Conservation (phyloP, 2,329 filamentous ascomycete genomes). For the Orbilia javanica region DNA sequence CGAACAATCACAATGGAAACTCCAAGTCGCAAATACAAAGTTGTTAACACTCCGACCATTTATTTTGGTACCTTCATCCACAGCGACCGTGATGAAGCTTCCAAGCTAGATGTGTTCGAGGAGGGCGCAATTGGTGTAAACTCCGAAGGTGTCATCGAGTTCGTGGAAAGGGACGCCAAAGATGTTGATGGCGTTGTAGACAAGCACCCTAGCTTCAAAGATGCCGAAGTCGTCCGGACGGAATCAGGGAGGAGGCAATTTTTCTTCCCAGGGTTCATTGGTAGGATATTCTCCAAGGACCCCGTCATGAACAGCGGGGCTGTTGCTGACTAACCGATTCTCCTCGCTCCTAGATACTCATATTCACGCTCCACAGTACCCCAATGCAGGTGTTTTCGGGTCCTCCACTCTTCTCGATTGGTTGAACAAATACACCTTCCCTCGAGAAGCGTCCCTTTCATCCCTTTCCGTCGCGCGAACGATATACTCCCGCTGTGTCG, state of each 20-base stretch:
- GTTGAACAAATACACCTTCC: slow-evolving; percentile 95
- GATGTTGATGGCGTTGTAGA: slow-evolving; percentile 61
- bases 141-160: slow-evolving; percentile 69
- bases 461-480: slow-evolving; percentile 73
- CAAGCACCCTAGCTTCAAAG: slow-evolving; percentile 35
- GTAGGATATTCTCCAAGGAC: slow-evolving; percentile 62
- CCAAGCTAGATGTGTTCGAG: slow-evolving; percentile 68
- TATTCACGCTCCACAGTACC: slow-evolving; percentile 93
- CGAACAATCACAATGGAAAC: slow-evolving; percentile 32
- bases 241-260: slow-evolving; percentile 66
- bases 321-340: neutral
- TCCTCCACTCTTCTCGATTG: slow-evolving; percentile 92
- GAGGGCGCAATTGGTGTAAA: slow-evolving; percentile 63
- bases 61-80: slow-evolving; percentile 76
- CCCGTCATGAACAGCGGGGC: neutral
- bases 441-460: slow-evolving; percentile 82
- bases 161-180: slow-evolving; percentile 65
- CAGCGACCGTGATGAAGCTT: slow-evolving; percentile 66
- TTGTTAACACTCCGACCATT: slow-evolving; percentile 63
- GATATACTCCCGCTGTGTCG: slow-evolving; percentile 83
- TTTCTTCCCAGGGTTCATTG: slow-evolving; percentile 69
- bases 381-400: slow-evolving; percentile 93
- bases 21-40: slow-evolving; percentile 39
- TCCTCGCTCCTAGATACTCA: slow-evolving; percentile 72
- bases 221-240: slow-evolving; percentile 63